These are phyloP conservation scores for Mucor piriformis DNA, from an alignment of 371 early-diverging fungal species.

Conservation along the genomic window DNA sequence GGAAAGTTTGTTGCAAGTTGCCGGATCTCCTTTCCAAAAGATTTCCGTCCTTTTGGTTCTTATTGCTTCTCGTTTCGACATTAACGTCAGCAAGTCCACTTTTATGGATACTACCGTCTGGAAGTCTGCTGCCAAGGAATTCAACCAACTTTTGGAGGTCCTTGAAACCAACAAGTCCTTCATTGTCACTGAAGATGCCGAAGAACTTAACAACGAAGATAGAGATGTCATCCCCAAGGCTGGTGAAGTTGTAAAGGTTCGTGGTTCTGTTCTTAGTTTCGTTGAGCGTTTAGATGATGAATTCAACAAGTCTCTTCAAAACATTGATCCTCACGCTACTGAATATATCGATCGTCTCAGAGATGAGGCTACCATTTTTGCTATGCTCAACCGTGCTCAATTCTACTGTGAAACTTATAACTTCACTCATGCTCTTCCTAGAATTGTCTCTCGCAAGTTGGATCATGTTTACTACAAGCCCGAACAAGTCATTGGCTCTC, in stretches of 20 bases:
- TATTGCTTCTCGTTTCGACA: conserved; percentile 92
- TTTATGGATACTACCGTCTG: conserved; percentile 81
- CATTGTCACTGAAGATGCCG: conserved; percentile 66
- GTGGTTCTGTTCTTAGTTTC: conserved; percentile 88
- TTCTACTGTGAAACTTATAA: conserved; percentile 71
- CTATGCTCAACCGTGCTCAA: conserved; percentile 86
- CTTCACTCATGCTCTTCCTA: conserved; percentile 65
- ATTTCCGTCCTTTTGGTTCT: conserved; percentile 85
- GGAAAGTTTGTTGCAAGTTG: conserved; percentile 66
- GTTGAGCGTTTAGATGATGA: conserved; percentile 97
- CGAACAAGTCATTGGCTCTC: conserved; percentile 55
- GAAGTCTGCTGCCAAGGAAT: conserved; percentile 74
- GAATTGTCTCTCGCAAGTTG: conserved; percentile 84
- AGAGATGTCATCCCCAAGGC: conserved; percentile 62
- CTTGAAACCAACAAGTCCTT: conserved; percentile 73
- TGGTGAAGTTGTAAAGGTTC: conserved; percentile 62
- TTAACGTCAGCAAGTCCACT: conserved; percentile 62
- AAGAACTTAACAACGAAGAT: conserved; percentile 70
- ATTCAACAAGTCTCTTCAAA: conserved; percentile 92
- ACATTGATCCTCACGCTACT: conserved; percentile 94
- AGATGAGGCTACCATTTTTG: conserved; percentile 89
- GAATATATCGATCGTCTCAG: conserved; percentile 94
- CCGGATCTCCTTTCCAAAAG: conserved; percentile 80
- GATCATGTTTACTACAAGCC: conserved; percentile 97
- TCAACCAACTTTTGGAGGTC: conserved; percentile 73